Conservation (phyloP, 495 filamentous ascomycete genomes). For the Talaromyces thailandensis region DNA sequence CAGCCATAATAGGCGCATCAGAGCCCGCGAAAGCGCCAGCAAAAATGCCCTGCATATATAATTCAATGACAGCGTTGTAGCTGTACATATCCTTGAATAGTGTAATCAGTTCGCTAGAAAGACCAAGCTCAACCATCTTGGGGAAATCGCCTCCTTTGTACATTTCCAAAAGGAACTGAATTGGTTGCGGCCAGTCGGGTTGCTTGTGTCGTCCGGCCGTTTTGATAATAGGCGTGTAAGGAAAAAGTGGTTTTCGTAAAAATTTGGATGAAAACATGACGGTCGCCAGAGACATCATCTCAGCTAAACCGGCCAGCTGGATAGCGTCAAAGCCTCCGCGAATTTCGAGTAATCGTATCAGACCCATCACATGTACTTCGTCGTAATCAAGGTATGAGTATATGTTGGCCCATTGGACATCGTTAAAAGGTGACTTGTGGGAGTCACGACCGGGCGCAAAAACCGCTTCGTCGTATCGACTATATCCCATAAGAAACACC, state of each 20-base stretch:
- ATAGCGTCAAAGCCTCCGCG: conserved; percentile 7
- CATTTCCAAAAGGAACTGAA: conserved; percentile 6
- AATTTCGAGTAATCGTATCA: conserved; percentile 4
- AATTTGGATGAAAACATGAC: conserved; percentile 9
- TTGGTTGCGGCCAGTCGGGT: conserved; percentile 5
- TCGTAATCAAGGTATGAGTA: conserved; percentile 7
- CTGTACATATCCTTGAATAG: conserved; percentile 6
- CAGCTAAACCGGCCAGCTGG: background rate
- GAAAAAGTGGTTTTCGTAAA: conserved; percentile 5
- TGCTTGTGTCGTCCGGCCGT: conserved; percentile 3
- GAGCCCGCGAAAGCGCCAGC: conserved; percentile 4
- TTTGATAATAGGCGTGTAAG: conserved; percentile 5
- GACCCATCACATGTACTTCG: conserved; percentile 7
- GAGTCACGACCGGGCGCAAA: background rate
- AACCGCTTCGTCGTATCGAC: conserved; percentile 6
- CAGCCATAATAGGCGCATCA: conserved; percentile 6
- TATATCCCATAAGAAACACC: conserved; percentile 6
- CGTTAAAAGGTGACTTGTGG: conserved; percentile 3
- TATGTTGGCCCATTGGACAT: conserved; percentile 6
- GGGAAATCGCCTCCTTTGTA: conserved; percentile 6
- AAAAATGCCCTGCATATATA: conserved; percentile 7
- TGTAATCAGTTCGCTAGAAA: background rate
- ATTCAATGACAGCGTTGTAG: conserved; percentile 7
- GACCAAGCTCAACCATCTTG: conserved; percentile 1
- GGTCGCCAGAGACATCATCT: conserved; percentile 7